Percentiles rank a stretch among this genome's conserved stretches.
These are phyloP conservation scores for Zea luxurians DNA, from an alignment of 176 grass and related monocot species.

Conservation along the genomic window DNA sequence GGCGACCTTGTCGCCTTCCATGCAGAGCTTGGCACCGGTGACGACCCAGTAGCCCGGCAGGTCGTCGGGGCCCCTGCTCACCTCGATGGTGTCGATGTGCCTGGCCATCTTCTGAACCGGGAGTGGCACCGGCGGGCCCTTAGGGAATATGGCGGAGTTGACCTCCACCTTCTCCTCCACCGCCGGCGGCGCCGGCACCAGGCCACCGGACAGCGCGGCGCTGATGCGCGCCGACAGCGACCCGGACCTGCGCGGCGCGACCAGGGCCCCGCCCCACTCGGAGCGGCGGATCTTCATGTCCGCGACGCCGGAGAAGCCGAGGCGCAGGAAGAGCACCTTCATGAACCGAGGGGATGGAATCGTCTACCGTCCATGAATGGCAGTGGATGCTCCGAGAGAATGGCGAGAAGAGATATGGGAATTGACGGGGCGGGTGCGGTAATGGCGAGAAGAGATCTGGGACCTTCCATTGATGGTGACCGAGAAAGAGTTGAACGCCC, in stretches of 20 bases:
- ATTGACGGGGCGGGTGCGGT: no score
- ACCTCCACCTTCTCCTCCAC: conserved; percentile 61
- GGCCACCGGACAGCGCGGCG: conserved; percentile 46
- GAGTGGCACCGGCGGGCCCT: conserved; percentile 76
- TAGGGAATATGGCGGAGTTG: conserved; percentile 89
- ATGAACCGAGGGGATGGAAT: no score
- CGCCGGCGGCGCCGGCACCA: background rate
- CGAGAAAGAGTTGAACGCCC: no score
- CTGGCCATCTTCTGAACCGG: conserved; percentile 74
- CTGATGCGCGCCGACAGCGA: conserved; percentile 61
- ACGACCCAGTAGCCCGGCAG: conserved; percentile 89
- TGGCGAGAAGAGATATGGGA: no score
- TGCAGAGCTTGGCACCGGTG: conserved; percentile 77
- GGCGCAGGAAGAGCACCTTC: conserved; percentile 87
- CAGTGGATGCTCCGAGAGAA: no score
- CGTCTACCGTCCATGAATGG: no score
- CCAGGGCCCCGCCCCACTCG: conserved; percentile 64
- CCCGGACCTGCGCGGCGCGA: conserved; percentile 53
- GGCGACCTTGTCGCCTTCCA: conserved; percentile 66
- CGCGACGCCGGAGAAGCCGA: conserved; percentile 69
- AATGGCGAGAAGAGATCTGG: no score
- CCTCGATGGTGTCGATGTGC: conserved; percentile 74
- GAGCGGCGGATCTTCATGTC: conserved; percentile 81
- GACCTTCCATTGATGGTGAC: no score
- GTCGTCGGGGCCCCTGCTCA: conserved; percentile 66